Conservation (phyloP, 192 early-diverging fungal species). For the Dispira simplex region DNA sequence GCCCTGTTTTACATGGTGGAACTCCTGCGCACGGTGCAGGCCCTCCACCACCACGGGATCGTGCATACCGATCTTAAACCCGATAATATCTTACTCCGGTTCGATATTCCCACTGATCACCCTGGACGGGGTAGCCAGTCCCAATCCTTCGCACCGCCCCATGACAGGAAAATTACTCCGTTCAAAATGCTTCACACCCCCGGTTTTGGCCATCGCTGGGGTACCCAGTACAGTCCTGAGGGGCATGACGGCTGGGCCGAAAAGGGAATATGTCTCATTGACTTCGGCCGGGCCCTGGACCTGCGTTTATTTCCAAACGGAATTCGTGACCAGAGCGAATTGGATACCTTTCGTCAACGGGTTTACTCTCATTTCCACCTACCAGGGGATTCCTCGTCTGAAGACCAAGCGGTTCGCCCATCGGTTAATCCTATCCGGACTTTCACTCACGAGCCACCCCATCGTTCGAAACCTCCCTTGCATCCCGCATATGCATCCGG, state of each 20-base stretch:
- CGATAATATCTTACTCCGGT: slow-evolving; percentile 8
- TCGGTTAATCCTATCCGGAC: neutral
- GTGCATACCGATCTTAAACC: slow-evolving; percentile 11
- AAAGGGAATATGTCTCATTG: slow-evolving; percentile 8
- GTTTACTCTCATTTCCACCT: neutral
- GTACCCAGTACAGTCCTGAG: slow-evolving; percentile 7
- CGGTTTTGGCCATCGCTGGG: neutral
- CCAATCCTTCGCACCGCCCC: neutral
- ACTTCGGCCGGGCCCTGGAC: slow-evolving; percentile 11
- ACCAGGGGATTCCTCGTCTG: neutral
- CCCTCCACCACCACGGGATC: neutral
- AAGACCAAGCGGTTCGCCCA: neutral
- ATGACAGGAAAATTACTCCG: neutral
- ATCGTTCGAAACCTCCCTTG: neutral
- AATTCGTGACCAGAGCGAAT: neutral
- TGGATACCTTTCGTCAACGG: neutral
- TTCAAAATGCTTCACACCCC: neutral
- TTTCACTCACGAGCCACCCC: neutral
- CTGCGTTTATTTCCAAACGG: neutral
- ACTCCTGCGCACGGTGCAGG: slow-evolving; percentile 6
- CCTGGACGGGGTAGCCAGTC: neutral
- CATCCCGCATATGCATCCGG: neutral
- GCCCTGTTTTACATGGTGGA: slow-evolving; percentile 8
- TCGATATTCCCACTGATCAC: neutral
- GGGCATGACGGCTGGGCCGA: slow-evolving; percentile 4